phyloP scores from a whole-genome alignment of 768 basidiomycete genomes.

The Kondoa malvinella region DNA sequence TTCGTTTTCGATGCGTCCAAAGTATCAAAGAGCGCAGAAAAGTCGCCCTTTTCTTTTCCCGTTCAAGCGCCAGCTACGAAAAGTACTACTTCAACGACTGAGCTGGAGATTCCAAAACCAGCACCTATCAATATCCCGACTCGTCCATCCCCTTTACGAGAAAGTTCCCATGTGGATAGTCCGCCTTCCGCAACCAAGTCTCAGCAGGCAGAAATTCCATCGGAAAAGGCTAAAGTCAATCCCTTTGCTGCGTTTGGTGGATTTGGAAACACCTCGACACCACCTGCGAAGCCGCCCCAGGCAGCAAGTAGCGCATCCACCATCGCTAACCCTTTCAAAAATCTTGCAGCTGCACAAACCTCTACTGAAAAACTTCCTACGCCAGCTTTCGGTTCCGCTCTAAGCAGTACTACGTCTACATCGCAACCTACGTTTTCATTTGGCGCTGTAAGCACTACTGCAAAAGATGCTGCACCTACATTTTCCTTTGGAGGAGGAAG shows the following conservation, averaged over 20 bases:
- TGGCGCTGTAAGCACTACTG: background rate
- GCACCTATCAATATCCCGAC: background rate
- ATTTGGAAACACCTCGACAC: background rate
- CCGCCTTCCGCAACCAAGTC: background rate
- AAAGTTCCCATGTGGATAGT: background rate
- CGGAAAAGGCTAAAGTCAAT: constrained; percentile 2
- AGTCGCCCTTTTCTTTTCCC: constrained; percentile 7
- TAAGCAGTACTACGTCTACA: background rate
- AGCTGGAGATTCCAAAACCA: background rate
- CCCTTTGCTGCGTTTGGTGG: constrained; percentile 3
- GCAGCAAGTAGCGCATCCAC: no score
- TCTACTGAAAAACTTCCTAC: background rate
- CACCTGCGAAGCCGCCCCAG: no score
- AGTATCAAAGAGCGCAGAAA: background rate
- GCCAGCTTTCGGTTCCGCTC: background rate
- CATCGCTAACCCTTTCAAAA: no score
- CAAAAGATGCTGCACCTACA: background rate
- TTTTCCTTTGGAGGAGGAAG: background rate
- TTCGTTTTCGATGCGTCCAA: constrained; percentile 5
- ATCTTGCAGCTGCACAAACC: background rate
- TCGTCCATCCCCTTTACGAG: background rate
- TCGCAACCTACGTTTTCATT: background rate
- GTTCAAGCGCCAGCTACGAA: background rate
- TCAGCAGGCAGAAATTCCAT: background rate
- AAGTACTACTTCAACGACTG: no score